Evolutionary conservation across 1,139 yeast genomes (phyloP), one percentile per base, ranked within the genome.

Genomic region (Suhomyces taliae): DNA sequence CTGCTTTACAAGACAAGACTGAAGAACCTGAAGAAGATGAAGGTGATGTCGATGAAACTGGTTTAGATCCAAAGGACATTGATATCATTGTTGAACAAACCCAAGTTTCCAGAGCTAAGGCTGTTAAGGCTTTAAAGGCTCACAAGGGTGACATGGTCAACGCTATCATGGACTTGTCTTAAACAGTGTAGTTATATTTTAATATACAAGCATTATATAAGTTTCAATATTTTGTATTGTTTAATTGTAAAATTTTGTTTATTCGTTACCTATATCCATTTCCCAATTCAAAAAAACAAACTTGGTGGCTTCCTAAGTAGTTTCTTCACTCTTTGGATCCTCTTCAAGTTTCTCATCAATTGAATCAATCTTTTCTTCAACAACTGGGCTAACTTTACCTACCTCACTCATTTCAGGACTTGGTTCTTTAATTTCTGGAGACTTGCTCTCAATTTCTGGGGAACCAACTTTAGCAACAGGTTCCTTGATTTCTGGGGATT

Each of bases 81-180:
- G 85, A 84, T 56, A 79, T 91, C 67, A 85, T 91, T 62, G 79
- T 86, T 66, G 95, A 88, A 66, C 99, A 93, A 78, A 87, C 97
- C 61, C 86, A 83, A 64, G 93, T 84, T 54, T 79, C 97, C 48
- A 85, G 91, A 78, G 83, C 82, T 59, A 87, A 89, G 80, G 98
- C 98, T 56, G 88, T 83, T 63, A 87, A 85, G 72, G 96, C 97
- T 60, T 82, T 93, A 72, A 86, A 81, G 72, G 85, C 82, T 60
- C 91, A 91, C 79, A 82, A 89, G 64, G 90, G 93, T 72, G 98
- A 93, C 71, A 85, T 93, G 76, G 97, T 93, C 69, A 91, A 90
- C 68, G 93, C 97, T 59, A 89, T 91, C 69, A 89, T 91, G 95
- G 87, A 89, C 59, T 79, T 91, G 70, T 83, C 93, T 57, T 73